Percentiles rank a stretch among this genome's conserved stretches.
These are phyloP conservation scores for Neonectria hederae DNA, from an alignment of 2,329 filamentous ascomycete species.

Conservation along the genomic window DNA sequence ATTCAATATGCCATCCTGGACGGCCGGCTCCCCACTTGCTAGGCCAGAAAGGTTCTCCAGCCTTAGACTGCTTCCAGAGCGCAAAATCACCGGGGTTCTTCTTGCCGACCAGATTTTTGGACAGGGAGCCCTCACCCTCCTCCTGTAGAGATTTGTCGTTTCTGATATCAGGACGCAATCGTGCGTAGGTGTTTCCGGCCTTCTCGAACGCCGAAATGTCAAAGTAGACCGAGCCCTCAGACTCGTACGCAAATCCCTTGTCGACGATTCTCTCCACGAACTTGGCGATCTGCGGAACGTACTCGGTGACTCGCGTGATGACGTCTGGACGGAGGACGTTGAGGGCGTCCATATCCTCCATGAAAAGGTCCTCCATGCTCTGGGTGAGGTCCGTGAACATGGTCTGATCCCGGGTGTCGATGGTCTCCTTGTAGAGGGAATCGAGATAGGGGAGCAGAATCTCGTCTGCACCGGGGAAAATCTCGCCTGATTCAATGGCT, in stretches of 20 bases:
- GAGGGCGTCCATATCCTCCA: slow-evolving; percentile 84
- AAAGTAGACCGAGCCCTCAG: slow-evolving; percentile 91
- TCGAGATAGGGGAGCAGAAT: slow-evolving; percentile 88
- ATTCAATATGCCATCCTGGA: slow-evolving; percentile 97
- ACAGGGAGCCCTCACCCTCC: slow-evolving; percentile 88
- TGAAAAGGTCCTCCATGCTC: slow-evolving; percentile 88
- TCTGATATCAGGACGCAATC: slow-evolving; percentile 84
- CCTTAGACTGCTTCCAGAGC: slow-evolving; percentile 91
- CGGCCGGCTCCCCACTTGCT: slow-evolving; percentile 88
- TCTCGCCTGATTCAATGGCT: slow-evolving; percentile 58
- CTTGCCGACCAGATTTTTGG: slow-evolving; percentile 71
- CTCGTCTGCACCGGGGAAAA: slow-evolving; percentile 67
- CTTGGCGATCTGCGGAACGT: slow-evolving; percentile 83
- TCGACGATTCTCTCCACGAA: slow-evolving; percentile 86
- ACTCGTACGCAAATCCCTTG: slow-evolving; percentile 86
- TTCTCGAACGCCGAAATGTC: slow-evolving; percentile 89
- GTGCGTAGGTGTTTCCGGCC: slow-evolving; percentile 84
- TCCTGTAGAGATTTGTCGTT: slow-evolving; percentile 85
- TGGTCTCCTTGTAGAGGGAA: slow-evolving; percentile 68
- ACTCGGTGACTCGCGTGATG: slow-evolving; percentile 91
- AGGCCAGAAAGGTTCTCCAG: slow-evolving; percentile 90
- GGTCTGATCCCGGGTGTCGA: slow-evolving; percentile 69
- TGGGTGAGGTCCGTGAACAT: slow-evolving; percentile 90
- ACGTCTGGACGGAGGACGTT: slow-evolving; percentile 87
- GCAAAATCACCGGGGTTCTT: slow-evolving; percentile 85